Evolutionary conservation across 2,329 filamentous ascomycete genomes (phyloP).

Genomic region (Chalaropsis ovoidea): DNA sequence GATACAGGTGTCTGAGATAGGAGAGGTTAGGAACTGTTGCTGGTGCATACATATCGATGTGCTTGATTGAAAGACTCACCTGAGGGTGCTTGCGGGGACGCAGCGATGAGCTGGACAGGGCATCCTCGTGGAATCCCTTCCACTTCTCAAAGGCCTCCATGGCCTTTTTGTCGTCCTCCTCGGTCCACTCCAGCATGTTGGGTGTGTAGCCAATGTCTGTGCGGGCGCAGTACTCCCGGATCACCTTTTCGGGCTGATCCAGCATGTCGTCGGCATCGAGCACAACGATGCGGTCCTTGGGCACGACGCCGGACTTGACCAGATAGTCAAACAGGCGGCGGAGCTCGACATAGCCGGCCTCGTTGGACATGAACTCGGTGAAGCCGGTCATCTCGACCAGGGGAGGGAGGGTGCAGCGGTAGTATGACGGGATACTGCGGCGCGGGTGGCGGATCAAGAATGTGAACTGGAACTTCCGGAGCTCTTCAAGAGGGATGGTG

Average conservation of each 20-base stretch:
- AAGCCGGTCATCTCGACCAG: conserved; percentile 75
- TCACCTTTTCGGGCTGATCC: conserved; percentile 65
- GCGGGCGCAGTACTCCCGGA: conserved; percentile 70
- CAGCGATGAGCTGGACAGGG: conserved; percentile 68
- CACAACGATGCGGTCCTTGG: conserved; percentile 66
- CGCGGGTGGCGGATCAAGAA: conserved; percentile 97
- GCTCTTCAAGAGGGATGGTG: conserved; percentile 61
- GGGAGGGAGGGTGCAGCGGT: conserved; percentile 84
- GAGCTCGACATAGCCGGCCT: conserved; percentile 85
- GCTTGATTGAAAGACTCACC: conserved; percentile 35
- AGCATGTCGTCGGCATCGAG: conserved; percentile 91
- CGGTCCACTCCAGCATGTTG: conserved; percentile 76
- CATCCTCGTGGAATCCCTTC: conserved; percentile 94
- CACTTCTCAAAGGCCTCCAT: conserved; percentile 82
- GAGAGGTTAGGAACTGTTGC: conserved; percentile 22
- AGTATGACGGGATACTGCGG: conserved; percentile 83
- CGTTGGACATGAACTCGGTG: conserved; percentile 71
- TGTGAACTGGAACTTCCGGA: conserved; percentile 81
- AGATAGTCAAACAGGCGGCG: conserved; percentile 81
- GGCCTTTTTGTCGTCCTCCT: conserved; percentile 62
- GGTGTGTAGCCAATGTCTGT: conserved; percentile 66
- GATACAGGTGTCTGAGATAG: conserved; percentile 47
- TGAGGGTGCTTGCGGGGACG: conserved; percentile 56
- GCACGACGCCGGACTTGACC: conserved; percentile 56
- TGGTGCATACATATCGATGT: not conserved